A percentile compares a stretch with the other conserved stretches of the same genome.
Evolutionary conservation across 225 moss, liverwort and hornwort genomes (phyloP).

Genomic region (Marchantia polymorpha): DNA sequence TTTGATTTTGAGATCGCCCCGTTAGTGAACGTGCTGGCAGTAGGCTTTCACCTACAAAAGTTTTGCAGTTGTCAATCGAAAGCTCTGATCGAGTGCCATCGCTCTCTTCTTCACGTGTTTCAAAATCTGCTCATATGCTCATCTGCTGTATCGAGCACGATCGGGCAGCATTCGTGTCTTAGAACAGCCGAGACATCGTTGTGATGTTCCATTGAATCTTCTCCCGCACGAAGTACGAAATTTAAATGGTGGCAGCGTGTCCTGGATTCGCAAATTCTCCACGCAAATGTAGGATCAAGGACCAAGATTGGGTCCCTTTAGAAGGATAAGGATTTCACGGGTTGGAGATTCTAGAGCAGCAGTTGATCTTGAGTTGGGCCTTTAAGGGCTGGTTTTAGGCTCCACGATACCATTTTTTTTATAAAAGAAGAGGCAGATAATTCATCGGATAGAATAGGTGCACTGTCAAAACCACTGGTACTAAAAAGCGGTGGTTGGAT

Average conservation of each 20-base stretch:
- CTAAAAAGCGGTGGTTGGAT: slow-evolving; percentile 8
- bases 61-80: background rate
- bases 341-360: slow-evolving; percentile 14
- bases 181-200: background rate
- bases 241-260: slow-evolving; percentile 1
- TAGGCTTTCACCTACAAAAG: background rate
- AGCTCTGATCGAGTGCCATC: background rate
- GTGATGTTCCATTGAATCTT: background rate
- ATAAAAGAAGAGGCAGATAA: slow-evolving; percentile 1
- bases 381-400: background rate
- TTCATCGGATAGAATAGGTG: background rate
- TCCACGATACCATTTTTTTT: slow-evolving; percentile 31
- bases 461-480: background rate
- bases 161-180: background rate
- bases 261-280: background rate
- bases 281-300: background rate
- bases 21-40: background rate
- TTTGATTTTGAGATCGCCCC: background rate
- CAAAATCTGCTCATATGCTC: background rate
- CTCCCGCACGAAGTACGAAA: background rate
- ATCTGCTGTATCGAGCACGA: background rate
- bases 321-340: no score
- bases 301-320: no score
- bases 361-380: slow-evolving; percentile 3
- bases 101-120: background rate